Percentiles rank a stretch among this genome's conserved stretches.
Conservation (phyloP, 306 rosid species). For the Cicer chorassanicum region DNA sequence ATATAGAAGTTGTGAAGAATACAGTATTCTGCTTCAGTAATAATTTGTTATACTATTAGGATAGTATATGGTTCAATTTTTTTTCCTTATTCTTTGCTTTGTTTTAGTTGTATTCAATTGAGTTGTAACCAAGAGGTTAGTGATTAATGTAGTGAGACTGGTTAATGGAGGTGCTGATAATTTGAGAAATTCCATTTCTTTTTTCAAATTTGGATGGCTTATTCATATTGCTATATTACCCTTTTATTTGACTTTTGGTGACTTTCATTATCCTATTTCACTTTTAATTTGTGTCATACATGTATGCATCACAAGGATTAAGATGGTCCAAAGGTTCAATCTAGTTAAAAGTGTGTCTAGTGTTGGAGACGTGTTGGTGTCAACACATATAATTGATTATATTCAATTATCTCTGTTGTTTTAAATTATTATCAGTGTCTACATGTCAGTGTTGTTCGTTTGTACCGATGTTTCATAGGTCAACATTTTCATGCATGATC, state of each 20-base stretch:
- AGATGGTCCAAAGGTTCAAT: neutral
- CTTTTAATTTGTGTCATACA: too few species aligned
- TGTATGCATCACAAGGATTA: too few species aligned
- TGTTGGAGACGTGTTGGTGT: neutral
- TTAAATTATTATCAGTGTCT: too few species aligned
- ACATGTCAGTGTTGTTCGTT: neutral
- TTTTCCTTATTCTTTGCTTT: neutral
- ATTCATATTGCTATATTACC: too few species aligned
- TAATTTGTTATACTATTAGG: conserved; percentile 28
- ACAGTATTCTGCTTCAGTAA: conserved; percentile 46
- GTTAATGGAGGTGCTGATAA: conserved; percentile 11
- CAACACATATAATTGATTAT: too few species aligned
- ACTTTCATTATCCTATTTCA: too few species aligned
- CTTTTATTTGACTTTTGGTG: too few species aligned
- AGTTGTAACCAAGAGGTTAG: conserved; percentile 27
- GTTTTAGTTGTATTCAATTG: conserved; percentile 35
- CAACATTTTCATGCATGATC: neutral
- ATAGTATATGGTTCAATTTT: conserved; percentile 38
- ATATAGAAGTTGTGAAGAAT: conserved; percentile 49
- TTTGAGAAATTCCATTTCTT: neutral
- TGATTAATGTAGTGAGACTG: conserved; percentile 29
- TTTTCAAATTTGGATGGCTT: neutral
- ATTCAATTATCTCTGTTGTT: too few species aligned
- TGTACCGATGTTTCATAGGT: neutral
- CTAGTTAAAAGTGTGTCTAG: neutral